phyloP scores from a whole-genome alignment of 108 stramenopile species.

The Mayamaea pseudoterrestris region DNA sequence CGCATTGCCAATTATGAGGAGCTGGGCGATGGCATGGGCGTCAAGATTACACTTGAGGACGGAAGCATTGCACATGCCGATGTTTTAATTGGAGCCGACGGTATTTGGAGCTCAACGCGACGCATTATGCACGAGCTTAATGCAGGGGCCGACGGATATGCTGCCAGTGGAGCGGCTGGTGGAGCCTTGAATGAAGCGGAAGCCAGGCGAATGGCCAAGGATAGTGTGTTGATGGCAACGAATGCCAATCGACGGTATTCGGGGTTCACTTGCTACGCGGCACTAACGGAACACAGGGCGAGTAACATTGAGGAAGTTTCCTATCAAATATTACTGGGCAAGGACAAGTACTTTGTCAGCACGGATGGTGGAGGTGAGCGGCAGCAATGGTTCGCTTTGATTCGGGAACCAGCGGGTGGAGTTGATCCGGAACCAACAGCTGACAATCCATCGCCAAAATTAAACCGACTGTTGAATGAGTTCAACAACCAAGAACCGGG shows the following conservation, averaged over 20 bases:
- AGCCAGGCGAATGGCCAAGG: conserved; percentile 65
- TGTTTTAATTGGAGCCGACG: conserved; percentile 88
- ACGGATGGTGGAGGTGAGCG: conserved; percentile 95
- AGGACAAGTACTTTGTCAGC: conserved; percentile 92
- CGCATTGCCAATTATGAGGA: conserved; percentile 68
- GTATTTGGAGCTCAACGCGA: conserved; percentile 88
- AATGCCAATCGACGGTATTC: conserved; percentile 75
- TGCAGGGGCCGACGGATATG: conserved; percentile 75
- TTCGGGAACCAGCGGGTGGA: conserved; percentile 81
- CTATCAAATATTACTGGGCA: conserved; percentile 81
- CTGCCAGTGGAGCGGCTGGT: conserved; percentile 82
- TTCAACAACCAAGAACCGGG: conserved; percentile 52
- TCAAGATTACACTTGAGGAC: conserved; percentile 65
- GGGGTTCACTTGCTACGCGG: conserved; percentile 85
- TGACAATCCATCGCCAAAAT: conserved; percentile 77
- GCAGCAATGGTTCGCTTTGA: conserved; percentile 96
- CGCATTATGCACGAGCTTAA: conserved; percentile 71
- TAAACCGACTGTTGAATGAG: conserved; percentile 73
- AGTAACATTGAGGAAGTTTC: conserved; percentile 87
- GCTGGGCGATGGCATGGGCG: conserved; percentile 55
- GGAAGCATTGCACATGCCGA: conserved; percentile 85
- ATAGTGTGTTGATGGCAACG: conserved; percentile 59
- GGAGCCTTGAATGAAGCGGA: conserved; percentile 81
- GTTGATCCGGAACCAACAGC: conserved; percentile 76
- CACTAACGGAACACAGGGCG: conserved; percentile 67